Conservation (phyloP, 345 rosid genomes). For the Gossypium anomalum region DNA sequence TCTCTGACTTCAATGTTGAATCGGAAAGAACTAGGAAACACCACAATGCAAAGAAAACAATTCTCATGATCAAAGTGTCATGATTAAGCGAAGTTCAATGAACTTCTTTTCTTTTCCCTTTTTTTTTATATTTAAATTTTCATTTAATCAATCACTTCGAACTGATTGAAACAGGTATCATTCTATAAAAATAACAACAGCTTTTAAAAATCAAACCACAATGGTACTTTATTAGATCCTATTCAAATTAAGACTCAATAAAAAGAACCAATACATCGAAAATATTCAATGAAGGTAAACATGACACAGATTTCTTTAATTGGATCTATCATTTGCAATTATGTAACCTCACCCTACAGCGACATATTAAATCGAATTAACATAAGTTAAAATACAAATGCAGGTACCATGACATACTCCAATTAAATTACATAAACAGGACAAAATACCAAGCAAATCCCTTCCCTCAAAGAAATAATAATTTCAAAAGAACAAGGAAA, state of each 20-base stretch:
- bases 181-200: not conserved
- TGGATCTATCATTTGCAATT: not conserved
- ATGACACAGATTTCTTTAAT: not conserved
- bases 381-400: not conserved
- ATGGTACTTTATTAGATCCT: not conserved
- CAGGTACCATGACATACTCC: not conserved
- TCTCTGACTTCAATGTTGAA: not conserved
- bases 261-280: not conserved
- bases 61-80: not conserved
- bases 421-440: not conserved
- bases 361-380: not conserved
- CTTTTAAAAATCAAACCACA: not conserved
- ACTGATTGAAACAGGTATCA: not conserved
- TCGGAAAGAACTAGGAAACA: not conserved
- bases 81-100: not conserved
- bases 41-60: not conserved
- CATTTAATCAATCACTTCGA: not conserved
- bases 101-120: not conserved
- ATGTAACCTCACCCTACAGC: not conserved
- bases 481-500: not conserved
- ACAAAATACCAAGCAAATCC: not conserved
- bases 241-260: not conserved
- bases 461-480: not conserved
- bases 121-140: not conserved
- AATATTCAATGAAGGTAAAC: not conserved